Conservation (phyloP, 495 filamentous ascomycete species). For the Hypoxylon perforatum region DNA sequence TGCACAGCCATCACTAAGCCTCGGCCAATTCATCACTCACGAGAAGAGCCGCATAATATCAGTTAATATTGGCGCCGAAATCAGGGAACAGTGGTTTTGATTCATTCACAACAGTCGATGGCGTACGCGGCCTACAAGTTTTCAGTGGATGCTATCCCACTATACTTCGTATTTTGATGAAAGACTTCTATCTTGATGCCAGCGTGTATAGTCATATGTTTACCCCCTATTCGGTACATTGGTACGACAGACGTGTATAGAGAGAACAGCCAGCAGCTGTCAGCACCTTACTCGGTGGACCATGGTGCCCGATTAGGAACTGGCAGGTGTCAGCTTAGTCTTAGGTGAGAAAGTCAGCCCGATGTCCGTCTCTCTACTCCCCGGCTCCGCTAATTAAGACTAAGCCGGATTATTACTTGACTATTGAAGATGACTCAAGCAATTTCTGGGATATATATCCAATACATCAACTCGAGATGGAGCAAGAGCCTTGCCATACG, state of each 20-base stretch:
- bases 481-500: conserved; percentile 19
- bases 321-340: conserved; percentile 29
- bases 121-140: conserved; percentile 34
- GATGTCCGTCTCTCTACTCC: background rate
- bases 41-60: conserved; percentile 9
- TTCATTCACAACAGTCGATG: conserved; percentile 12
- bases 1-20: conserved; percentile 18
- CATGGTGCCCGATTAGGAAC: conserved; percentile 30
- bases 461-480: conserved; percentile 34
- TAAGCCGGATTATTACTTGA: conserved; percentile 23
- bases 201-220: conserved; percentile 14
- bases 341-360: conserved; percentile 14
- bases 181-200: conserved; percentile 1
- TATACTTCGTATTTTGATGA: conserved; percentile 26
- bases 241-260: conserved; percentile 9
- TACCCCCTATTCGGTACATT: conserved; percentile 30
- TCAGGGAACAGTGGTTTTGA: background rate
- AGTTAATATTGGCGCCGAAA: conserved; percentile 4
- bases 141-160: conserved; percentile 29
- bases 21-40: conserved; percentile 2
- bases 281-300: conserved; percentile 30
- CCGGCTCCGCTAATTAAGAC: conserved; percentile 21
- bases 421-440: conserved; percentile 3
- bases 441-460: conserved; percentile 18
- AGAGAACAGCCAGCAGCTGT: conserved; percentile 19